Conservation (phyloP, 1,284 basidiomycete genomes). For the Ganoderma multipileum region DNA sequence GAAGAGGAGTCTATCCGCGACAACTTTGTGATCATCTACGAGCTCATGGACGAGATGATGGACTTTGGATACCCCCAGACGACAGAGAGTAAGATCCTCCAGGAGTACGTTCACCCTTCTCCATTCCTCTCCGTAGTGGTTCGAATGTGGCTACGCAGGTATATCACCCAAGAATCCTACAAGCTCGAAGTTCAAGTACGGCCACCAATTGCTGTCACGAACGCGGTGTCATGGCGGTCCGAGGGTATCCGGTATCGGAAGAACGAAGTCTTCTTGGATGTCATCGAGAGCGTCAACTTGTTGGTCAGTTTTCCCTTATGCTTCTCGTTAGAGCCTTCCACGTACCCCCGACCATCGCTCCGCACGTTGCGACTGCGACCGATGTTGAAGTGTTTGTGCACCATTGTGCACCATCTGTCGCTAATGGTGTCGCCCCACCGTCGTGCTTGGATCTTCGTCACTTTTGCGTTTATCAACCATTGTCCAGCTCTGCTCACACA, state of each 20-base stretch:
- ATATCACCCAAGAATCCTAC: constrained; percentile 99
- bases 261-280: constrained; percentile 99
- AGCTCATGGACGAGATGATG: constrained; percentile 99
- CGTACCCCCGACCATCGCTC: background rate
- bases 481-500: background rate
- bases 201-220: constrained; percentile 97
- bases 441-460: background rate
- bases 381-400: background rate
- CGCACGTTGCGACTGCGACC: background rate
- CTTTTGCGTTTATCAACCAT: background rate
- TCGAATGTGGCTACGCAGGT: constrained; percentile 54
- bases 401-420: background rate
- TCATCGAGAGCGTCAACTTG: constrained; percentile 97
- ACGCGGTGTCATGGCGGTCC: constrained; percentile 98
- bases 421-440: background rate
- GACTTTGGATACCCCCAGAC: constrained; percentile 99
- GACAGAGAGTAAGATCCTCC: constrained; percentile 98
- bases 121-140: background rate
- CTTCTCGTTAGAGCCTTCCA: constrained; percentile 38
- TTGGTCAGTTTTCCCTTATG: constrained; percentile 56
- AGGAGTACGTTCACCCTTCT: constrained; percentile 71
- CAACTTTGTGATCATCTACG: constrained; percentile 98
- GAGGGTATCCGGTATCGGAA: constrained; percentile 98
- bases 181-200: constrained; percentile 97
- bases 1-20: constrained; percentile 99